Conservation (phyloP, 805 yeast genomes). For the Nakazawaea holstii region DNA sequence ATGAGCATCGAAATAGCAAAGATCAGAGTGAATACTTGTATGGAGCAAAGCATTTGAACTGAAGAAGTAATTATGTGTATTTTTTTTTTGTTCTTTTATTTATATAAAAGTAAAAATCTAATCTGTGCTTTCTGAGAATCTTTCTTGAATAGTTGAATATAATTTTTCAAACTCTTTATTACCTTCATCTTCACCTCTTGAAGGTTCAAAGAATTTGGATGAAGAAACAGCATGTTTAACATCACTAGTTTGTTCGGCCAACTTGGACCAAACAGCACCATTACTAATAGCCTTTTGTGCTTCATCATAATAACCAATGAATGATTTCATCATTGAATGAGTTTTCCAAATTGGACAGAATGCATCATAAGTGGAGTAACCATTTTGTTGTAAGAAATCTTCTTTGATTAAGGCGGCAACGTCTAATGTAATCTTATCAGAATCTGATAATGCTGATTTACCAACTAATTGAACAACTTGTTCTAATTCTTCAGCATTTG, state of each 20-base stretch:
- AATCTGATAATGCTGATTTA: constrained; percentile 93
- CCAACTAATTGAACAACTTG: constrained; percentile 99
- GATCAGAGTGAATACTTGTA: neutral
- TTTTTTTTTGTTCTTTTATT: constrained; percentile 6
- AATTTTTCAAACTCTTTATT: constrained; percentile 73
- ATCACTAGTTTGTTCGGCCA: constrained; percentile 83
- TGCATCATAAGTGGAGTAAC: constrained; percentile 96
- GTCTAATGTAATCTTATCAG: constrained; percentile 94
- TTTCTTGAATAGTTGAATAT: constrained; percentile 71
- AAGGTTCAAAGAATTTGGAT: constrained; percentile 94
- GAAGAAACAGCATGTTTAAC: constrained; percentile 92
- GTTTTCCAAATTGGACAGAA: constrained; percentile 99
- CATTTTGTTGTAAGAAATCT: constrained; percentile 98
- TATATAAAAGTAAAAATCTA: constrained; percentile 24
- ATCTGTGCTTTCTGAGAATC: constrained; percentile 94
- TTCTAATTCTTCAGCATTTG: constrained; percentile 97
- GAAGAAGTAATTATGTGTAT: neutral
- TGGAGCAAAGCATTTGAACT: neutral
- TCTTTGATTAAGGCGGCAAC: constrained; percentile 90
- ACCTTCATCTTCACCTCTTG: constrained; percentile 79
- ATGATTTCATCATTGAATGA: constrained; percentile 94
- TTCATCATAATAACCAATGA: constrained; percentile 87
- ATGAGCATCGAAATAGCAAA: no score
- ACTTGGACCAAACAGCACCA: constrained; percentile 93
- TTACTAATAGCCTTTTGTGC: constrained; percentile 94